Evolutionary conservation across 1,284 basidiomycete genomes (phyloP), one percentile per base, ranked within the genome.

Genomic region (Ceratobasidium sp.): DNA sequence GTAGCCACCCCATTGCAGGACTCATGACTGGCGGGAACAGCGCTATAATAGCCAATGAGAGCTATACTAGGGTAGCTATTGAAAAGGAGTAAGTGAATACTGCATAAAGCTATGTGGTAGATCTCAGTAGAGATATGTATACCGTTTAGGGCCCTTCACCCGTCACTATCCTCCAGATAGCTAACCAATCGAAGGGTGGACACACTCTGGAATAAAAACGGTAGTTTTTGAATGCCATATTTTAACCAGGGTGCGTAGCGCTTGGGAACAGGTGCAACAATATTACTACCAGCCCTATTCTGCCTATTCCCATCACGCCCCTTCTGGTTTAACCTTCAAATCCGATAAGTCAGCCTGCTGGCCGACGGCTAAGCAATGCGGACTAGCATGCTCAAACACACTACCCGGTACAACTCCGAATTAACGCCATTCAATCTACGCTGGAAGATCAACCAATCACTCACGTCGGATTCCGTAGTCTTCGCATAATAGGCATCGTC

Each of bases 401-500:
- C 86, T 86, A 80, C 10, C 12, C 33, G 23, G 13, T n/a, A 26
- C 49, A 23, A 39, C 66, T 23, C 44, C 26, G 71, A 28, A 42
- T 72, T 13, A 56, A 3, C n/a, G 28, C 12, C 75, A 61, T 39
- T 69, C 68, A 60, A 70, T 26, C 60, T 55, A 39, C 46, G 49
- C n/a, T n/a, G 53, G 66, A 70, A 56, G 69, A 69, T 40, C 67
- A 80, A 40, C 77, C 77, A 66, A 79, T 77, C 78, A 83, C 84
- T 82, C 77, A 86, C 85, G 82, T 83, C 40, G 85, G 84, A 83
- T 85, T 85, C 80, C 83, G 83, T 81, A 87, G 78, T 79, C 86
- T 79, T 78, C 80, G 81, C 23, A 86, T 82, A 75, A 79, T 83
- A 23, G 86, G 86, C 80, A 83, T 82, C 83, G 87, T 85, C 0